Base-by-base conservation (phyloP, 2,329 filamentous ascomycete genomes). In the Penicillium capsulatum region DNA sequence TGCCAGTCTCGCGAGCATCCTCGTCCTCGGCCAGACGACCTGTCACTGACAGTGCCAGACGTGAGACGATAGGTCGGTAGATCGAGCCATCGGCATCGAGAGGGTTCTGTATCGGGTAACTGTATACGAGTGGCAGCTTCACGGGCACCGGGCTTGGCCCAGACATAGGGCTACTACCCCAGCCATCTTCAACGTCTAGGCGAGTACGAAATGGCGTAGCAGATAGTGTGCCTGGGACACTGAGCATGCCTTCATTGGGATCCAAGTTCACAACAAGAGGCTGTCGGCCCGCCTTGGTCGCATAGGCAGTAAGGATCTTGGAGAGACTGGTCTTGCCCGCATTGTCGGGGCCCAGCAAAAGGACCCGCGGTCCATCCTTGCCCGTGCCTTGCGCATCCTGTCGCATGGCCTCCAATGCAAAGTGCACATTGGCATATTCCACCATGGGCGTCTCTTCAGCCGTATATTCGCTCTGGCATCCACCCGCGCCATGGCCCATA, bases 91-190 rank as follows among this genome's bases (percentile, higher is more conserved):
- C 84, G 34, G 88, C 84, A 52, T 88, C 83, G 1, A 69, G 49
- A 14, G 87, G 78, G 46, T 74, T 80, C 36, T 79, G 74, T 47
- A 84, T 72, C 11, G 92, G 91, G 63, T 86, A 94, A 65, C 89
- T 87, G 61, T 95, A 94, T 17, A 91, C 88, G 38, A 98, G 70
- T 4, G 92, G 92, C 54, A 95, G 74, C 71, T 96, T 97, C 36
- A 95, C 87, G 0, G 91, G 90, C 13, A 94, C 81, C 1, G 82
- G 79, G 53, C 84, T 92, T 0, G 92, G 90, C 0, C 91, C 92
- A 50, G 86, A 94, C 55, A 90, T 94, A 0, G 91, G 90, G 53
- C 87, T 90, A 51, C 79, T 87, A 7, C 92, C 92, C 82, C 89
- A 96, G 14, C 86, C 87, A 45, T 88, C 83, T 56, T 91, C 86